Base-by-base conservation (phyloP, 768 basidiomycete genomes). In the Cyclocybe aegerita region DNA sequence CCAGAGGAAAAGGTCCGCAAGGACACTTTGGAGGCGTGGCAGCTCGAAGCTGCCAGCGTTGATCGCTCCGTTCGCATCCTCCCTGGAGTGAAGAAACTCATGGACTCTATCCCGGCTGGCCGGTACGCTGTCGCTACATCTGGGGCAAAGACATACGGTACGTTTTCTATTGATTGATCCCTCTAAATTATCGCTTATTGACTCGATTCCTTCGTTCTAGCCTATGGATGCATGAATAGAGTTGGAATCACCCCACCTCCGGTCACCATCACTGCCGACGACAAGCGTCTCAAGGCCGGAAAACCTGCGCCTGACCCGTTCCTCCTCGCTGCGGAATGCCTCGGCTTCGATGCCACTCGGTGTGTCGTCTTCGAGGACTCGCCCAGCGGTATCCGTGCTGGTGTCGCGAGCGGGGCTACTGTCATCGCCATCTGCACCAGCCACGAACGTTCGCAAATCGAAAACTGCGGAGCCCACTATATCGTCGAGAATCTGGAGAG, bases 331-430 rank as follows among this genome's bases (percentile, higher is more conserved):
- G 82, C 82, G 7, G 64, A 76, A 55, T 78, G 79, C 59, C 76
- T 83, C 43, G 80, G 82, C 6, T 83, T 75, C 60, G 65, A 74
- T 4, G 74, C 80, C 41, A 72, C 74, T 42, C 75, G 78, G n/a
- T 86, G 85, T 54, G 77, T 92, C 57, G 89, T 91, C 29, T 82
- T 92, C 44, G 88, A 90, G 61, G 89, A 92, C 60, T 89, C 89
- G 5, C 90, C 89, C 0, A 85, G 84, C 12, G 90, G 89, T 15
- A 83, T 92, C 62, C 72, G 73, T 29, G 80, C 86, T 0, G 89
- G 88, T 9, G 78, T 86, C 31, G 87, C 87, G 0, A 81, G 83
- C 31, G 89, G 89, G 31, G 82, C 85, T 9, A 84, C 76, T 9
- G 87, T 88, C 16, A 74, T 91, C 36, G 89, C 88, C 4, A 76